These are phyloP conservation scores for Melocanna baccifera DNA, from an alignment of 176 grass and related monocot genomes.

Conservation along the genomic window DNA sequence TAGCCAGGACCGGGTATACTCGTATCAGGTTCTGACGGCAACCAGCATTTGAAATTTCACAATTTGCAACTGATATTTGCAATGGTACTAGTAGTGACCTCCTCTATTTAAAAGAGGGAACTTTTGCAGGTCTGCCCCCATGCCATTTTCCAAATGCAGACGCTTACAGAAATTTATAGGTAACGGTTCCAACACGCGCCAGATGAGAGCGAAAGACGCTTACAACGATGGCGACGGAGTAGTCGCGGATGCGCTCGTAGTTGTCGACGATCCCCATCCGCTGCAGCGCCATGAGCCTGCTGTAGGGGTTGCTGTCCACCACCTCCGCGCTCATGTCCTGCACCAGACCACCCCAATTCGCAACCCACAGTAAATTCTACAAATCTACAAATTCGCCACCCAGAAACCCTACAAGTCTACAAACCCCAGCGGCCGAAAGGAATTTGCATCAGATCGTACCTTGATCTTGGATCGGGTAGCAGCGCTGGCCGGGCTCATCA, in stretches of 20 bases:
- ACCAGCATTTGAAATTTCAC: neutral
- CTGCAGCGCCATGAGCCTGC: conserved; percentile 92
- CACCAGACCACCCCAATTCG: neutral
- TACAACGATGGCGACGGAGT: conserved; percentile 84
- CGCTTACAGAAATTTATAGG: neutral
- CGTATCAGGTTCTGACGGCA: neutral
- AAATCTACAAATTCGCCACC: no score
- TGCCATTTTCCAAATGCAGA: neutral
- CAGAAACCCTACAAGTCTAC: neutral
- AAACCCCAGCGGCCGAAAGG: neutral
- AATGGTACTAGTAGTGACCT: neutral
- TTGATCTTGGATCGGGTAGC: conserved; percentile 63
- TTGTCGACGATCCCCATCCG: conserved; percentile 91
- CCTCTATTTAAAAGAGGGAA: neutral
- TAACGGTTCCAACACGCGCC: neutral
- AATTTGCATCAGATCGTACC: conserved; percentile 37
- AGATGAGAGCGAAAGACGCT: conserved; percentile 18
- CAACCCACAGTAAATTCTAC: neutral
- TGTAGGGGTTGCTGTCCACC: conserved; percentile 85
- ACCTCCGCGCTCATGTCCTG: conserved; percentile 98
- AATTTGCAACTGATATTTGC: neutral
- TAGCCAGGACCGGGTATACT: neutral
- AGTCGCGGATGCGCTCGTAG: conserved; percentile 82
- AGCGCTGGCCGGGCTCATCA: conserved; percentile 26
- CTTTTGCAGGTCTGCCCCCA: neutral